Conservation (phyloP, 2,329 filamentous ascomycete genomes). For the Pseudogymnoascus sp. region DNA sequence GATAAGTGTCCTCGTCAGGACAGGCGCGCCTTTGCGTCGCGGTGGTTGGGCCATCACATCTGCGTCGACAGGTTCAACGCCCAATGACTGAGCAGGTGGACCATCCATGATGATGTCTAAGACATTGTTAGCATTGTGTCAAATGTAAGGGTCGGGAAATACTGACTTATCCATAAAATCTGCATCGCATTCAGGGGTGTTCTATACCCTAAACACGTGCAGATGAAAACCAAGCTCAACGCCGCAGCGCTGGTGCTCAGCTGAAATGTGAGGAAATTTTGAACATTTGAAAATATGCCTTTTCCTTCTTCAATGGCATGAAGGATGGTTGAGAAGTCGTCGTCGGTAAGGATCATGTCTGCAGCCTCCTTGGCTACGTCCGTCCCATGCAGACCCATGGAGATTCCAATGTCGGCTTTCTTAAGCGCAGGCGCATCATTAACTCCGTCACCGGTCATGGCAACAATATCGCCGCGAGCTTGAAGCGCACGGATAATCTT, state of each 20-base stretch:
- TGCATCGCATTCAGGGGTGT: slow-evolving; percentile 98
- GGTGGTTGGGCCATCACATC: slow-evolving; percentile 90
- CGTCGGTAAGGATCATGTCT: slow-evolving; percentile 88
- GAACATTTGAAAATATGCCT: slow-evolving; percentile 98
- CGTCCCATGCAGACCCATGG: slow-evolving; percentile 90
- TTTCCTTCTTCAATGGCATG: slow-evolving; percentile 97
- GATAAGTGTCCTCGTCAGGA: slow-evolving; percentile 78
- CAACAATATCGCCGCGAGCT: slow-evolving; percentile 87
- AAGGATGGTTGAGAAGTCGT: slow-evolving; percentile 86
- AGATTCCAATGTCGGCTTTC: slow-evolving; percentile 94
- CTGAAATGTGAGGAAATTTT: slow-evolving; percentile 98
- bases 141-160: not conserved
- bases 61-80: slow-evolving; percentile 88
- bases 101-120: slow-evolving; percentile 99
- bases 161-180: slow-evolving; percentile 98
- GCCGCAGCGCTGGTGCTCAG: slow-evolving; percentile 94
- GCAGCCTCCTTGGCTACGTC: slow-evolving; percentile 94
- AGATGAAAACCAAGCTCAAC: slow-evolving; percentile 81
- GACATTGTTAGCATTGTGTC: slow-evolving; percentile 21
- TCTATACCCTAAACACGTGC: slow-evolving; percentile 85
- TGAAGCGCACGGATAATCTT: slow-evolving; percentile 92
- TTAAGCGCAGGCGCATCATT: slow-evolving; percentile 96
- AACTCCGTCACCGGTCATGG: slow-evolving; percentile 97
- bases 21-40: slow-evolving; percentile 75
- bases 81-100: slow-evolving; percentile 90